Conservation (phyloP, 768 basidiomycete genomes). For the Cyclocybe aegerita region DNA sequence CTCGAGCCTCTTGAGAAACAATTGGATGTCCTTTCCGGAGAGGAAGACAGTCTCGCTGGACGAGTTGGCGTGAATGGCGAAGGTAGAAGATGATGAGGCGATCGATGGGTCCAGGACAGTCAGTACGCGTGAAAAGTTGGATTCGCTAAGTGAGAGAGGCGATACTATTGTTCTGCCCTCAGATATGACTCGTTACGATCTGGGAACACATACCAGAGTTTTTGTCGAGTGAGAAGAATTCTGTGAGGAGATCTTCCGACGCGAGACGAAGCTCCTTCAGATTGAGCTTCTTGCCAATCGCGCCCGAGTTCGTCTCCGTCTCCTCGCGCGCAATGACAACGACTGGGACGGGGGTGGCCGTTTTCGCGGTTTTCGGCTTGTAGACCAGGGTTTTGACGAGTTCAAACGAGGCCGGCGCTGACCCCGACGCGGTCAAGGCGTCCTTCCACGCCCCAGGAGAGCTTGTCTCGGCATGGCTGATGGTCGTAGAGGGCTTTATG, state of each 20-base stretch:
- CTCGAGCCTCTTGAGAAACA: conserved; percentile 73
- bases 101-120: conserved; percentile 81
- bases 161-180: conserved; percentile 55
- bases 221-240: conserved; percentile 84
- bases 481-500: conserved; percentile 49
- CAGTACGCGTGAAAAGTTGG: conserved; percentile 67
- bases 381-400: conserved; percentile 88
- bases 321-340: conserved; percentile 83
- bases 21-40: conserved; percentile 69
- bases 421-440: conserved; percentile 52
- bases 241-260: conserved; percentile 79
- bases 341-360: conserved; percentile 79
- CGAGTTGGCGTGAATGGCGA: conserved; percentile 76
- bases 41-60: conserved; percentile 76
- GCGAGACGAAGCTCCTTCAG: conserved; percentile 89
- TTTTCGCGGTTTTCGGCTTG: conserved; percentile 96
- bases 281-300: conserved; percentile 76
- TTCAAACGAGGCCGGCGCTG: conserved; percentile 60
- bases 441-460: conserved; percentile 80
- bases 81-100: conserved; percentile 60
- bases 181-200: neutral
- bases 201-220: conserved; percentile 71
- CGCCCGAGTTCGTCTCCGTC: conserved; percentile 78
- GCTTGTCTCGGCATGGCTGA: conserved; percentile 61
- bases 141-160: conserved; percentile 66